Conservation (phyloP, 306 rosid species). For the Cucurbita moschata region DNA sequence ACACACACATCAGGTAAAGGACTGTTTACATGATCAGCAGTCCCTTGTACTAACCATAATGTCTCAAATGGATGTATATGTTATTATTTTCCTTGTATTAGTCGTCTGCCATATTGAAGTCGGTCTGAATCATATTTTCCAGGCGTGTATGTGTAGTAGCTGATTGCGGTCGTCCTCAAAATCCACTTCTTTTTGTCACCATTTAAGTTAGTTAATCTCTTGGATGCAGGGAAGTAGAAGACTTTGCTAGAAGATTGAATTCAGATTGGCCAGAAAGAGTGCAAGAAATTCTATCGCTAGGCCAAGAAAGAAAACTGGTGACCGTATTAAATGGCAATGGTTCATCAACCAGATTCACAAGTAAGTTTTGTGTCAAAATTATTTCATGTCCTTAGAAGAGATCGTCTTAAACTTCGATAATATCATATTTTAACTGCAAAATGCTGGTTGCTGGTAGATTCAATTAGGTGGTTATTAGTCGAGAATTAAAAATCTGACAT, state of each 20-base stretch:
- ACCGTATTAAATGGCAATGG: constrained; percentile 55
- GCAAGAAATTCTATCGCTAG: constrained; percentile 67
- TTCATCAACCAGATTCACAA: constrained; percentile 31
- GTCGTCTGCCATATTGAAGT: not conserved
- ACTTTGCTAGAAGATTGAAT: constrained; percentile 74
- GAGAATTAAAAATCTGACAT: not conserved
- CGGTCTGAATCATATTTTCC: not conserved
- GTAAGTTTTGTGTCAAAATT: constrained; percentile 22
- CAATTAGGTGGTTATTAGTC: not conserved
- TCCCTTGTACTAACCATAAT: not conserved
- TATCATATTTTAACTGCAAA: not conserved
- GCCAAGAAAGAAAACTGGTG: constrained; percentile 57
- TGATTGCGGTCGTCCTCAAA: not conserved
- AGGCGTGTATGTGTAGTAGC: not conserved
- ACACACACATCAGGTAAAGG: too few relatives aligned
- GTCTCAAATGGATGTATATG: not conserved
- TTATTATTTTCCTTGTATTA: not conserved
- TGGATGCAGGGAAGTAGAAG: constrained; percentile 69
- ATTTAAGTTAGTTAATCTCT: not conserved
- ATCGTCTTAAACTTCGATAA: not conserved
- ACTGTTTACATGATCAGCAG: not conserved
- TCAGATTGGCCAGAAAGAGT: constrained; percentile 89
- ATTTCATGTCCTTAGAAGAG: not conserved
- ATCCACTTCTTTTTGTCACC: not conserved
- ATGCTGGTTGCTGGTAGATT: not conserved